Percentiles rank a stretch among this genome's conserved stretches.
Evolutionary conservation across 1,284 basidiomycete genomes (phyloP).

Genomic region (Microbotryomycetes sp.): DNA sequence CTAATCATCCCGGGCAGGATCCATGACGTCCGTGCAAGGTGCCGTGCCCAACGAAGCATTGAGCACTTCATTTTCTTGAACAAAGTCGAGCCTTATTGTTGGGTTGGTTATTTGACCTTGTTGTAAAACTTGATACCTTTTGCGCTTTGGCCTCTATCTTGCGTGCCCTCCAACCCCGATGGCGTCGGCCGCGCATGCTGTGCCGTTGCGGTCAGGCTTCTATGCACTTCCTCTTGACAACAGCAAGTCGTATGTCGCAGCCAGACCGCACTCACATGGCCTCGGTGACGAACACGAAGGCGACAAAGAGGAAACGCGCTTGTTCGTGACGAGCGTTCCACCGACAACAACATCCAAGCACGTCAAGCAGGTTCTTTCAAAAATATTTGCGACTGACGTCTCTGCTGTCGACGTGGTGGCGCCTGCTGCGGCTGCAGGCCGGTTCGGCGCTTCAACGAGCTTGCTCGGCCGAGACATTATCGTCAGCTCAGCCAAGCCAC

Average conservation of each 20-base stretch:
- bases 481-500: background rate
- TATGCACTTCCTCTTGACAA: background rate
- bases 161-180: background rate
- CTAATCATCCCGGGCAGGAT: background rate
- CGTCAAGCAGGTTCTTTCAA: conserved; percentile 7
- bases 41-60: background rate
- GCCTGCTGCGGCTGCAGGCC: background rate
- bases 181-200: too few relatives aligned
- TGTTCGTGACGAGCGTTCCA: conserved; percentile 22
- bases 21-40: background rate
- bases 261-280: background rate
- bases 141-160: background rate
- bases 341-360: conserved; percentile 9
- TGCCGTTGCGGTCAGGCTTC: background rate
- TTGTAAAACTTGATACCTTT: background rate
- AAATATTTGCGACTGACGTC: conserved; percentile 5
- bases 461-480: background rate
- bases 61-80: background rate
- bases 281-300: background rate
- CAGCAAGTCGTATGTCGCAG: background rate
- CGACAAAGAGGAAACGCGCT: background rate
- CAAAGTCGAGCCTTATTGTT: too few relatives aligned
- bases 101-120: background rate
- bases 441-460: background rate
- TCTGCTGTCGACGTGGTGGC: conserved; percentile 4